Evolutionary conservation across 768 basidiomycete genomes (phyloP), one percentile per base, ranked within the genome.

Genomic region (Suillus plorans): DNA sequence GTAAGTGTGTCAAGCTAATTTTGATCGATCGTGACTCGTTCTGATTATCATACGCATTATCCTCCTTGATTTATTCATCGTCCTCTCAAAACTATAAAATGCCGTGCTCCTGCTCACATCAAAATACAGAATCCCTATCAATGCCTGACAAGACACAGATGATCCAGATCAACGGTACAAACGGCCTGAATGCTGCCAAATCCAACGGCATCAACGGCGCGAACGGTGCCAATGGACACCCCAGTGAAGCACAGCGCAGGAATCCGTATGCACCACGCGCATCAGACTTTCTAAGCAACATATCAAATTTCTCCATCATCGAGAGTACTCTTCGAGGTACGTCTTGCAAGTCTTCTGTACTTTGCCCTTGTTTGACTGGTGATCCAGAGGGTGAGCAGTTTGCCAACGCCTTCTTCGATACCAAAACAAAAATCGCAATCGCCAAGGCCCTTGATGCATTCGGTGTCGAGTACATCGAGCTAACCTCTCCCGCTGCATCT

Each of bases 341-440:
- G 86, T 80, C 41, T 56, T 37, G 9, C 50, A 50, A 12, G 31
- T 13, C n/a, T 61, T 44, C 31, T 18, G 20, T 28, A 39, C 47
- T n/a, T 41, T 31, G 67, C 28, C 50, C 73, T 37, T 66, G 41
- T 64, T 56, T 64, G 37, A 39, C 60, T 16, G 44, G 45, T 66
- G 47, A 60, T 45, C 4, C 71, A 97, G 96, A 97, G 90, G 96
- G 95, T 64, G 96, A 97, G 78, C 96, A 99, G 77, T 99, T 99
- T 72, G 97, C 97, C 68, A 99, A 99, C 75, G 97, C 97, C 62
- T 99, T 99, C 85, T 99, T 99, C 76, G 97, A 97, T 76, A 95
- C 95, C 75, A 95, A 96, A 83, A 99, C 96, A 80, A 99, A 99
- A 87, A 97, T 98, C 76, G 95, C 96, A 76, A 99, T 99, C 71